A percentile compares a stretch with the other conserved stretches of the same genome.
phyloP scores from a whole-genome alignment of 805 yeast genomes.

The Metschnikowia amazonensis region DNA sequence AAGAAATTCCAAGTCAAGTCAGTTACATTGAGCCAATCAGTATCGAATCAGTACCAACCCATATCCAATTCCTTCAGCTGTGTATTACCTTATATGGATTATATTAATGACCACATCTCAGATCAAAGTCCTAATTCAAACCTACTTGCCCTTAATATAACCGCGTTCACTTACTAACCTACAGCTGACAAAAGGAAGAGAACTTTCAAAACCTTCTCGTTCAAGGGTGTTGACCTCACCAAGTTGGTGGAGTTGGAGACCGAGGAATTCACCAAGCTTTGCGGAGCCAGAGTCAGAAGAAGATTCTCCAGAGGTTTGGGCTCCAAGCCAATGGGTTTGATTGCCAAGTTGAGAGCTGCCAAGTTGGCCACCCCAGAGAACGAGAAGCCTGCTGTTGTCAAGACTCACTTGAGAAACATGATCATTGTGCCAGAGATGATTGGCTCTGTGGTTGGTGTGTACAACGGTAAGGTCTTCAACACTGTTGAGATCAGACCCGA shows the following conservation, averaged over 20 bases:
- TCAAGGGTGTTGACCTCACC: constrained; percentile 97
- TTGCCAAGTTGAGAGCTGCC: constrained; percentile 97
- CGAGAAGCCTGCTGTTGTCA: constrained; percentile 97
- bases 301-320: constrained; percentile 98
- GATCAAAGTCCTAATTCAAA: too few species aligned
- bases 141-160: too few species aligned
- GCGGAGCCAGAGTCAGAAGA: constrained; percentile 99
- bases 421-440: constrained; percentile 99
- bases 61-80: too few species aligned
- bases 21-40: too few species aligned
- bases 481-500: constrained; percentile 98
- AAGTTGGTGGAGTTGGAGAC: constrained; percentile 90
- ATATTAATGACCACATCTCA: too few species aligned
- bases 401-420: constrained; percentile 99
- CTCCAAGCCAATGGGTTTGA: constrained; percentile 90
- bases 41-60: too few species aligned
- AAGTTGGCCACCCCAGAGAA: constrained; percentile 83
- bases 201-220: constrained; percentile 93
- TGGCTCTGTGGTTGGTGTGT: constrained; percentile 97
- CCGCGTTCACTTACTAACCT: constrained; percentile 11
- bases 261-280: constrained; percentile 95
- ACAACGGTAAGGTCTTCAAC: constrained; percentile 99
- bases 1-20: too few species aligned
- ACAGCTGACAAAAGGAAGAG: constrained; percentile 75
- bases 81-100: too few species aligned